phyloP scores from a whole-genome alignment of 495 filamentous ascomycete species.

The Aspergillus cristatus region DNA sequence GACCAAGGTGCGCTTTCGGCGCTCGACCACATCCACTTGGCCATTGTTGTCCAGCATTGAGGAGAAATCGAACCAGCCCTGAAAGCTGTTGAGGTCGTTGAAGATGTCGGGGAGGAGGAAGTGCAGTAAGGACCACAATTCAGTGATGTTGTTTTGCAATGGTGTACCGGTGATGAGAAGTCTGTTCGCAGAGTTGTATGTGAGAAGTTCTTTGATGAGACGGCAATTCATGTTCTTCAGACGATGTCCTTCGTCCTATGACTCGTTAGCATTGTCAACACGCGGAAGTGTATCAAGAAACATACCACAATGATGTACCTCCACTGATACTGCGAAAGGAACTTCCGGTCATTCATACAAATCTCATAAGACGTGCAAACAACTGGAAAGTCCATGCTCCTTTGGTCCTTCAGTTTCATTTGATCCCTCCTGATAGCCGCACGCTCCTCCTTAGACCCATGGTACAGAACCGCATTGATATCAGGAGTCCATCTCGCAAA shows the following conservation, averaged over 20 bases:
- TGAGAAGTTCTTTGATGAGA: slow-evolving; percentile 76
- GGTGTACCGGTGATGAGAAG: slow-evolving; percentile 93
- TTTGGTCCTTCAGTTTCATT: slow-evolving; percentile 51
- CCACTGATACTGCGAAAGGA: slow-evolving; percentile 75
- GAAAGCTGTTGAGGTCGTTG: slow-evolving; percentile 78
- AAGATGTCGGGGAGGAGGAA: slow-evolving; percentile 92
- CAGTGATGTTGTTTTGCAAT: slow-evolving; percentile 89
- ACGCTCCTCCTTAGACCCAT: slow-evolving; percentile 68
- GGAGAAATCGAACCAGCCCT: slow-evolving; percentile 93
- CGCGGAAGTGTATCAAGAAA: too few species aligned
- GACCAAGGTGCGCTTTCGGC: slow-evolving; percentile 69
- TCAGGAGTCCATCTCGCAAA: slow-evolving; percentile 81
- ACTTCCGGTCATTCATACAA: slow-evolving; percentile 79
- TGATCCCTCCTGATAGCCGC: slow-evolving; percentile 56
- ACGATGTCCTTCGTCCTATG: slow-evolving; percentile 85
- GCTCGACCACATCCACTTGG: slow-evolving; percentile 47
- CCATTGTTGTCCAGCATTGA: slow-evolving; percentile 67
- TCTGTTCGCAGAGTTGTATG: slow-evolving; percentile 80
- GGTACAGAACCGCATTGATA: slow-evolving; percentile 83
- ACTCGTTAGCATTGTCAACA: slow-evolving; percentile 10
- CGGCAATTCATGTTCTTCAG: slow-evolving; percentile 96
- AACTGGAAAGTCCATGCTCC: slow-evolving; percentile 67
- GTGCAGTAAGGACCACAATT: slow-evolving; percentile 91
- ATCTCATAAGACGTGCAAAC: slow-evolving; percentile 94
- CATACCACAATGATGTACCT: slow-evolving; percentile 90